Conservation (phyloP, 1,139 yeast genomes). For the Pichia cactophila region DNA sequence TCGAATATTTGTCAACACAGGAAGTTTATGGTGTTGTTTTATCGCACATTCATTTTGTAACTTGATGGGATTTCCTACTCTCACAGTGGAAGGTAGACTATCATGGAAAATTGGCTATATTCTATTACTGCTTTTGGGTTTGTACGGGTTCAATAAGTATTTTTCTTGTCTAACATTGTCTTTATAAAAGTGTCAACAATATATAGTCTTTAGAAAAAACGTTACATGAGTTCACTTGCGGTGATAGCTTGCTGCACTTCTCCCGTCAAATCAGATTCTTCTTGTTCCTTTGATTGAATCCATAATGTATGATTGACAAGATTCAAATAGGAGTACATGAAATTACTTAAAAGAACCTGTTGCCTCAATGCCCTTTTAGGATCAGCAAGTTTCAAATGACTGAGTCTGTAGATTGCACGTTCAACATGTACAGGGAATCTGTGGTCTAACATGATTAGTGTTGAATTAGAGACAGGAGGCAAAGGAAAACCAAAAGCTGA, state of each 20-base stretch:
- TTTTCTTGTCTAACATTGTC: constrained; percentile 26
- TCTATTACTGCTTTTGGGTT: constrained; percentile 38
- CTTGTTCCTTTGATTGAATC: constrained; percentile 44
- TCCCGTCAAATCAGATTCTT: constrained; percentile 5
- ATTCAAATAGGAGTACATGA: constrained; percentile 95
- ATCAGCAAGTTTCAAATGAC: constrained; percentile 89
- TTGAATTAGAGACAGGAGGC: constrained; percentile 71
- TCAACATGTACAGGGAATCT: constrained; percentile 93
- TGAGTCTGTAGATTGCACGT: constrained; percentile 85
- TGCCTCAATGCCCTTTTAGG: constrained; percentile 86
- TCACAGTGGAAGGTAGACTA: constrained; percentile 21
- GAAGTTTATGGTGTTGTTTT: constrained; percentile 56
- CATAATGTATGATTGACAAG: constrained; percentile 84
- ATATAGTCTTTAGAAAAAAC: not conserved
- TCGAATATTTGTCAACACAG: constrained; percentile 44
- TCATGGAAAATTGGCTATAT: constrained; percentile 32
- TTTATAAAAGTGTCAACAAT: not conserved
- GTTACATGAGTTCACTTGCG: not conserved
- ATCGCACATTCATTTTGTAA: constrained; percentile 71
- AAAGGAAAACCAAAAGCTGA: constrained; percentile 82
- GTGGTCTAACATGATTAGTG: constrained; percentile 71
- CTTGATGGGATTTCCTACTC: constrained; percentile 64
- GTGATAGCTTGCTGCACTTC: not conserved
- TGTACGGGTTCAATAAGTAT: constrained; percentile 20
- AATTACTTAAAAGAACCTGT: constrained; percentile 86